Conservation (phyloP, 192 early-diverging fungal genomes). For the Funneliformis mosseae region DNA sequence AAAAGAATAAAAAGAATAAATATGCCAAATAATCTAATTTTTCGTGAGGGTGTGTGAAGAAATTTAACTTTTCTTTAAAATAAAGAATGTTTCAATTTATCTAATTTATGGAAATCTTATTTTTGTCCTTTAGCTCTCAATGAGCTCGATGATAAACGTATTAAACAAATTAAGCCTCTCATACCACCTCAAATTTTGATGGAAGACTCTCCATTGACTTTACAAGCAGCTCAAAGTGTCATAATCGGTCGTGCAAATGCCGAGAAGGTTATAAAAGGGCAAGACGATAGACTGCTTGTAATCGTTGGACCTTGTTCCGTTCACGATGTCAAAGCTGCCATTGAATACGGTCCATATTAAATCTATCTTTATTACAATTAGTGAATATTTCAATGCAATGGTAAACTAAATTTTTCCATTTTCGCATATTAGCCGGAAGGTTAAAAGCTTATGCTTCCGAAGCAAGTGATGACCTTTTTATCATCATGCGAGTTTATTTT, state of each 20-base stretch:
- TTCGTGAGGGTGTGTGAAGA: neutral
- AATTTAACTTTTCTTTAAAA: too few species aligned
- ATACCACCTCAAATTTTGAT: conserved; percentile 93
- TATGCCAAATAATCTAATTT: neutral
- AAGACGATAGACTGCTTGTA: conserved; percentile 79
- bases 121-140: conserved; percentile 66
- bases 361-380: neutral
- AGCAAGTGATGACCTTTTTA: conserved; percentile 62
- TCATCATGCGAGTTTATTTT: conserved; percentile 87
- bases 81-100: too few species aligned
- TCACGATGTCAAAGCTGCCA: conserved; percentile 76
- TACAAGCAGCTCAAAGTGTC: conserved; percentile 75
- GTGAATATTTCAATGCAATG: neutral
- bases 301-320: conserved; percentile 88
- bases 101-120: neutral
- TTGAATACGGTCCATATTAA: conserved; percentile 65
- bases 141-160: conserved; percentile 91
- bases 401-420: neutral
- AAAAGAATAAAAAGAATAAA: neutral
- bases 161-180: conserved; percentile 75
- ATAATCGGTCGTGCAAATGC: conserved; percentile 64
- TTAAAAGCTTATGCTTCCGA: conserved; percentile 62
- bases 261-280: conserved; percentile 67
- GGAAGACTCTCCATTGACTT: conserved; percentile 83
- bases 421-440: conserved; percentile 45